phyloP scores from a whole-genome alignment of 768 basidiomycete genomes.

The Rhodosporidiobolus odoratus region DNA sequence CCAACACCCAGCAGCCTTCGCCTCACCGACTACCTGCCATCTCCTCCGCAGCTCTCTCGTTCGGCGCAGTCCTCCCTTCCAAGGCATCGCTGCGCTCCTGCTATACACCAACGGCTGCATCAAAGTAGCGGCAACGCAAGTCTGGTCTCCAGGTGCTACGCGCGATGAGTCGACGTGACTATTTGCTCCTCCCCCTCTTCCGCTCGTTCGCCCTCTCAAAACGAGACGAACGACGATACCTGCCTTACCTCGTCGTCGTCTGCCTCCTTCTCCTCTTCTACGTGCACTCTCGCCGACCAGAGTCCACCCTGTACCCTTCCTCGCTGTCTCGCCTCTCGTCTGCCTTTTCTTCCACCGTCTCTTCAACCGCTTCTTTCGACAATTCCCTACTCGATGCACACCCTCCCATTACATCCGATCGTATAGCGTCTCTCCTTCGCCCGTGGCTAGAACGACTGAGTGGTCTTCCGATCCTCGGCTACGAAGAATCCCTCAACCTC shows the following conservation, averaged over 20 bases:
- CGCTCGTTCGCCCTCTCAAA: not conserved
- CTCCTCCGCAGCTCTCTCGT: no score
- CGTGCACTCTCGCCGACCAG: not conserved
- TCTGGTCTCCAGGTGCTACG: no score
- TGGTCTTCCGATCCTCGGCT: slow-evolving; percentile 41
- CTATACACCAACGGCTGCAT: no score
- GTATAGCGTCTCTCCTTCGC: not conserved
- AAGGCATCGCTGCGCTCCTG: no score
- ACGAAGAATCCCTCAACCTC: slow-evolving; percentile 33
- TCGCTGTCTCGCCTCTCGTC: not conserved
- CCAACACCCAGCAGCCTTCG: no score
- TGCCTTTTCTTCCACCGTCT: not conserved
- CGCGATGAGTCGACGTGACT: not conserved
- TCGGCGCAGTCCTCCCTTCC: no score
- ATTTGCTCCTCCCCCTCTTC: not conserved
- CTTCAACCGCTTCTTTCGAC: not conserved
- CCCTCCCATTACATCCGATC: no score
- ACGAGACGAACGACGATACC: not conserved
- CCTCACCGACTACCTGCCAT: no score
- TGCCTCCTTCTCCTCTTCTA: not conserved
- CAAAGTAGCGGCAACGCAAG: no score
- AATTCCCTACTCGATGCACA: no score
- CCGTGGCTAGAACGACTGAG: slow-evolving; percentile 42
- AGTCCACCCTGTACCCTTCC: not conserved
- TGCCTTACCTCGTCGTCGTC: not conserved